Evolutionary conservation across 257 asterid species (phyloP), one percentile per base, ranked within the genome.

Genomic region (Leonotis leonurus): DNA sequence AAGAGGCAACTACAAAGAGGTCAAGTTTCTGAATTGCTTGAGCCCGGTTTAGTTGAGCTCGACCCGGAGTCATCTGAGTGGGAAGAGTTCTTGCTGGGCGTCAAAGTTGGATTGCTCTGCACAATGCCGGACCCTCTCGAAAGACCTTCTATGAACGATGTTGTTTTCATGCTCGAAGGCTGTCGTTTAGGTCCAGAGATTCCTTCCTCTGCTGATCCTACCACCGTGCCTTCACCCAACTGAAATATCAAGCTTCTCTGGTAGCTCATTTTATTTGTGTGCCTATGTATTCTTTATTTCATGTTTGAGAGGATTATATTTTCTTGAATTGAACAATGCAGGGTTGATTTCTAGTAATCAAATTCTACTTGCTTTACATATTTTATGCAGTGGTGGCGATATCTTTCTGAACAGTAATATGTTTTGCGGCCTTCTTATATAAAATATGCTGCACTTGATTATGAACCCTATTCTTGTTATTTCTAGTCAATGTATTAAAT

Each of bases 11-110:
- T 86, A 20, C 95, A 86, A 25, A 72, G 83, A 27, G 95, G 95
- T 32, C 95, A 86, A 61, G 77, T 86, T 3, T 54, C 84, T 0
- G 95, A 86, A 39, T 10, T 86, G 75, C 80, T 86, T 0, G 95
- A 86, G 74, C 95, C 95, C 1, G 95, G 95, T 0, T 61, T 86
- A 75, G 78, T 86, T 0, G 95, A 86, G 73, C 84, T 86, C 1
- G 95, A 86, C 41, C 95, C 95, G 0, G 95, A 86, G 62, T 86
- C 95, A 5, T 76, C 95, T 0, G 95, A 86, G 70, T 86, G 95
- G 95, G 95, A 86, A 67, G 95, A 86, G 67, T 86, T 78, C 74
- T 62, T 86, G 75, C 62, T 86, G 13, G 95, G 95, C 0, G 79
- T 86, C 5, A 86, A 86, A 73, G 95, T 86, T 8, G 95, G 95